Conservation (phyloP, 768 basidiomycete species). For the Chalciporus sphaerocephalus region DNA sequence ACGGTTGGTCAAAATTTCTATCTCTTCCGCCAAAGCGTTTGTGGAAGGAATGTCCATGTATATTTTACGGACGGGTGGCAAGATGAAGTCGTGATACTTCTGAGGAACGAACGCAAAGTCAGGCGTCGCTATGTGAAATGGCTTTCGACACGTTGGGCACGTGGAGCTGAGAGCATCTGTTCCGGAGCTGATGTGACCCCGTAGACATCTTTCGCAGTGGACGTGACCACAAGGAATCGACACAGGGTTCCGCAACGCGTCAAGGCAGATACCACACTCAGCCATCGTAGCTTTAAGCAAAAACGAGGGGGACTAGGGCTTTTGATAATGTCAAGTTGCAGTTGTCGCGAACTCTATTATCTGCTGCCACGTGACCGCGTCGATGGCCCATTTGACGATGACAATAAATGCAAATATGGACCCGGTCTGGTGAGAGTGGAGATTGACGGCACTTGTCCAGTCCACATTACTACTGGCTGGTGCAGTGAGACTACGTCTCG, state of each 20-base stretch:
- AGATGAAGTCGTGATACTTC: slow-evolving; percentile 55
- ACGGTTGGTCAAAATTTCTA: slow-evolving; percentile 36
- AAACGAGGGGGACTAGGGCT: not conserved
- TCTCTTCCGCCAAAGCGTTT: slow-evolving; percentile 25
- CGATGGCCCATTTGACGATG: not conserved
- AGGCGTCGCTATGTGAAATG: slow-evolving; percentile 51
- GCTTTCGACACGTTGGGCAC: slow-evolving; percentile 57
- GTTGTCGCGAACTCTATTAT: not conserved
- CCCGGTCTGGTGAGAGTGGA: not conserved
- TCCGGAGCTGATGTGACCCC: slow-evolving; percentile 29
- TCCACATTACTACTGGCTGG: slow-evolving; percentile 10
- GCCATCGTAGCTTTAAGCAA: slow-evolving; percentile 34
- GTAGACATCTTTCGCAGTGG: slow-evolving; percentile 59
- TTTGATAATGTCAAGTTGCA: not conserved
- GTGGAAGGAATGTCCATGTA: slow-evolving; percentile 42
- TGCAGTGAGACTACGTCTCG: not conserved
- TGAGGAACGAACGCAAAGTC: slow-evolving; percentile 49
- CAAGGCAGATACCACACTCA: slow-evolving; percentile 59
- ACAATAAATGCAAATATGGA: slow-evolving; percentile 26
- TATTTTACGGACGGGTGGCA: slow-evolving; percentile 54
- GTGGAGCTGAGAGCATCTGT: slow-evolving; percentile 35
- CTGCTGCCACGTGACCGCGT: slow-evolving; percentile 29
- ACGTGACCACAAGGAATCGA: slow-evolving; percentile 66
- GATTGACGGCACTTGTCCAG: not conserved
- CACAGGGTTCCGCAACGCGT: slow-evolving; percentile 50